A percentile compares a stretch with the other conserved stretches of the same genome.
phyloP scores from a whole-genome alignment of 1,139 yeast species.

The Hansenula sp. region DNA sequence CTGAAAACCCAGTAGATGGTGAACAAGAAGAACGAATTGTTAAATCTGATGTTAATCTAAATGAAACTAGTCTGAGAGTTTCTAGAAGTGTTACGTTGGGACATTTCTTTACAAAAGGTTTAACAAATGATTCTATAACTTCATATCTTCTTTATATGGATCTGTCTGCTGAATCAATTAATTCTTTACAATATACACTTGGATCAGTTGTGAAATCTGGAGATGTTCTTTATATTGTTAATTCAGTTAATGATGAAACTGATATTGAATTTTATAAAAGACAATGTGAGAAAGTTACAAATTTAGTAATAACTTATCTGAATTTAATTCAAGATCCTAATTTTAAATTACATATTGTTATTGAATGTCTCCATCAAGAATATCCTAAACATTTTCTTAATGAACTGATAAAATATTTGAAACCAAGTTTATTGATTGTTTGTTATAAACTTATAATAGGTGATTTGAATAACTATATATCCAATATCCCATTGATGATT shows the following conservation, averaged over 20 bases:
- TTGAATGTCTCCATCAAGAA: conserved; percentile 47
- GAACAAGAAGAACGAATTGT: conserved; percentile 7
- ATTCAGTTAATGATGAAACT: conserved; percentile 71
- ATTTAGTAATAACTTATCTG: conserved; percentile 7
- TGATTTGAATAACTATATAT: conserved; percentile 63
- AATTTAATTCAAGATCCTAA: conserved; percentile 12
- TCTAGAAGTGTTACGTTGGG: conserved; percentile 19
- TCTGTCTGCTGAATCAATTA: conserved; percentile 57
- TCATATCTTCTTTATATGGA: conserved; percentile 18
- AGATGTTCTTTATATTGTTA: conserved; percentile 73
- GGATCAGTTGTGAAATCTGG: conserved; percentile 87
- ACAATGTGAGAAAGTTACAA: conserved; percentile 25
- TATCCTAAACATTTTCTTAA: conserved; percentile 82
- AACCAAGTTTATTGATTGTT: conserved; percentile 79
- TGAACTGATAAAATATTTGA: conserved; percentile 76
- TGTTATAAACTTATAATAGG: conserved; percentile 41
- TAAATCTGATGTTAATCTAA: not conserved
- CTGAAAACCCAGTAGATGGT: conserved; percentile 3
- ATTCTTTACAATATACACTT: conserved; percentile 86
- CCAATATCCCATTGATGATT: conserved; percentile 86
- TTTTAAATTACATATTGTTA: conserved; percentile 20
- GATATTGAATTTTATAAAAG: conserved; percentile 15
- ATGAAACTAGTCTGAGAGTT: conserved; percentile 13
- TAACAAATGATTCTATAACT: not conserved
- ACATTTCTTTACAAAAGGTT: conserved; percentile 10